These are phyloP conservation scores for Aspergillus felis DNA, from an alignment of 2,329 filamentous ascomycete genomes.

Conservation along the genomic window DNA sequence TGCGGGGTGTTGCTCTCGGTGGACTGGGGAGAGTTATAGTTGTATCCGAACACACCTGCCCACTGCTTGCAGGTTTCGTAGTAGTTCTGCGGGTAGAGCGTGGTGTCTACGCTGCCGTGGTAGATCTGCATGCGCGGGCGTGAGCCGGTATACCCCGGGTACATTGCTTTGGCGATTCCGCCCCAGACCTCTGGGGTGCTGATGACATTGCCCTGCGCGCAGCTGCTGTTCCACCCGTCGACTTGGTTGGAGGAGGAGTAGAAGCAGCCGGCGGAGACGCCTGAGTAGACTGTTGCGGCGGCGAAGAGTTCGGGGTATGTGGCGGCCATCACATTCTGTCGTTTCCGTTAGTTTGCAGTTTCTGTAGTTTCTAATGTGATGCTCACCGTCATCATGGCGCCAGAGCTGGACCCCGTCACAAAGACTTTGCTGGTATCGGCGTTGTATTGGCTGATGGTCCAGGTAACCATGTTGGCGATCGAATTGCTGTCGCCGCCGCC, in stretches of 20 bases:
- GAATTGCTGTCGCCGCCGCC: conserved; percentile 39
- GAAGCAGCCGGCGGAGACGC: conserved; percentile 20
- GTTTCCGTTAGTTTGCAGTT: no score
- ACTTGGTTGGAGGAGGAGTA: conserved; percentile 11
- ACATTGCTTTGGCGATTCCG: conserved; percentile 18
- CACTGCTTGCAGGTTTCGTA: conserved; percentile 57
- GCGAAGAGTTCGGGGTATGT: conserved; percentile 20
- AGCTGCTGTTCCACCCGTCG: conserved; percentile 23
- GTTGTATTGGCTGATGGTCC: conserved; percentile 30
- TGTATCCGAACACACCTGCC: conserved; percentile 47
- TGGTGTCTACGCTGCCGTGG: conserved; percentile 52
- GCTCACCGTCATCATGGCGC: conserved; percentile 20
- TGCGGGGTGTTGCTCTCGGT: conserved; percentile 13
- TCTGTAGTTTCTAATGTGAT: not conserved
- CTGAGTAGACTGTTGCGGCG: conserved; percentile 20
- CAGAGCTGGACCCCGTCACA: conserved; percentile 15
- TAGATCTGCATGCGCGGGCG: conserved; percentile 57
- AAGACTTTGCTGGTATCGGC: conserved; percentile 27
- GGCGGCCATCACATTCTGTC: conserved; percentile 19
- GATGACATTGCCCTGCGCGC: conserved; percentile 15
- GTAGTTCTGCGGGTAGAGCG: conserved; percentile 52
- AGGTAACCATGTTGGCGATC: conserved; percentile 39
- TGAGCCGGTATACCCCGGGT: conserved; percentile 39
- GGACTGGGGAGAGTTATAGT: conserved; percentile 14
- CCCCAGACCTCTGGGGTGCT: conserved; percentile 19